Evolutionary conservation across 164 flowering plant species (phyloP).

Genomic region (Akebia trifoliata): DNA sequence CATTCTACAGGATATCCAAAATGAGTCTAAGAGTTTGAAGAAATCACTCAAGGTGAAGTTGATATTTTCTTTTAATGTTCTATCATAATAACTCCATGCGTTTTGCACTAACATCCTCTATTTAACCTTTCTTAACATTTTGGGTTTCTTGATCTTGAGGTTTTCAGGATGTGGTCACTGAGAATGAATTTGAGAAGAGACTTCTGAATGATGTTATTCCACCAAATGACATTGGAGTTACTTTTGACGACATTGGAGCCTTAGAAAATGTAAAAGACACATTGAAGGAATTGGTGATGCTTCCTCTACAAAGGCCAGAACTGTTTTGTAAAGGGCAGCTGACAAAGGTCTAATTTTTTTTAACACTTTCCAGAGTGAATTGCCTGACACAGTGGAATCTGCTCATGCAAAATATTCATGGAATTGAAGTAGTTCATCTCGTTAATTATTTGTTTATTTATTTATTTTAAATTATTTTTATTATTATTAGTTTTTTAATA

Average conservation of each 20-base stretch:
- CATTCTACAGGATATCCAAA: conserved; percentile 64
- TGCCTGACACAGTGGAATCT: neutral
- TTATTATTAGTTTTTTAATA: neutral
- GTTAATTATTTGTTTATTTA: too few relatives aligned
- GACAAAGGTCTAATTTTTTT: conserved; percentile 53
- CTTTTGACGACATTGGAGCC: conserved; percentile 95
- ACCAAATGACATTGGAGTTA: conserved; percentile 88
- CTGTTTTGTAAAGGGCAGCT: conserved; percentile 88
- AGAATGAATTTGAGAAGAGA: conserved; percentile 92
- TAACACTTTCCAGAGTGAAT: neutral
- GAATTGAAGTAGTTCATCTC: neutral
- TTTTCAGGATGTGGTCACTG: conserved; percentile 88
- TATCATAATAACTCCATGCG: neutral
- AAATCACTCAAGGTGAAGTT: conserved; percentile 73
- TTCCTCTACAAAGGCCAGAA: conserved; percentile 94
- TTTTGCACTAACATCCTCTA: too few relatives aligned
- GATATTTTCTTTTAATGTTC: neutral
- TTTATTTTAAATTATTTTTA: too few relatives aligned
- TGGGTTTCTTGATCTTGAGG: neutral
- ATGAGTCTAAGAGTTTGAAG: conserved; percentile 62
- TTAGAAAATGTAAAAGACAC: conserved; percentile 89
- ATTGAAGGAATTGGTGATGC: conserved; percentile 94
- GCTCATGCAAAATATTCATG: neutral
- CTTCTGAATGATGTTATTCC: conserved; percentile 93
- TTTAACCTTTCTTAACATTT: neutral